Percentiles rank a stretch among this genome's conserved stretches.
phyloP scores from a whole-genome alignment of 352 stramenopile genomes.

The Phytopythium delawarense region DNA sequence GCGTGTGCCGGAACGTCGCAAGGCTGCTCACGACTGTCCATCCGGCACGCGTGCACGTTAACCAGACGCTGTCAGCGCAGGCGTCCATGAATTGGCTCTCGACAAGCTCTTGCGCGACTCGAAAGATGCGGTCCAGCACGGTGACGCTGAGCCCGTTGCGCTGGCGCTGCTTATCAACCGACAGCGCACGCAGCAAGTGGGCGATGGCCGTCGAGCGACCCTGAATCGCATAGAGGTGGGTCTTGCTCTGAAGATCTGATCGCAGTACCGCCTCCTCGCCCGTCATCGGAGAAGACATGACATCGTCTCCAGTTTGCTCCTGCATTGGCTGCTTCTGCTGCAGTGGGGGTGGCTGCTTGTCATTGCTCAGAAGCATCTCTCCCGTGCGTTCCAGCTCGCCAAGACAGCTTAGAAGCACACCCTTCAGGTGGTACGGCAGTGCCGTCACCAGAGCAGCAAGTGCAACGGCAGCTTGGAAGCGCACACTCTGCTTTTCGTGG shows the following conservation, averaged over 20 bases:
- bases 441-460: conserved; percentile 59
- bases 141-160: conserved; percentile 42
- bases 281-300: background rate
- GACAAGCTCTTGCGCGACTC: conserved; percentile 65
- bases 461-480: conserved; percentile 61
- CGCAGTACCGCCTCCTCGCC: background rate
- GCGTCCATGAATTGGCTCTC: conserved; percentile 76
- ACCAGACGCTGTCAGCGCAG: conserved; percentile 78
- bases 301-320: background rate
- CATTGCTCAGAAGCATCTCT: conserved; percentile 18
- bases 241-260: conserved; percentile 49
- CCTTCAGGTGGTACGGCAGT: conserved; percentile 60
- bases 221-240: conserved; percentile 73
- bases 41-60: conserved; percentile 81
- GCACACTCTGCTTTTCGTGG: conserved; percentile 75
- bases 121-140: conserved; percentile 59
- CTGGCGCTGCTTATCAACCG: conserved; percentile 26
- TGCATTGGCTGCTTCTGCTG: background rate
- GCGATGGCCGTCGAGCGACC: conserved; percentile 61
- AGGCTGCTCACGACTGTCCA: conserved; percentile 78
- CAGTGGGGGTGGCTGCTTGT: background rate
- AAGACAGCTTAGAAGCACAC: conserved; percentile 38
- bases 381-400: conserved; percentile 32
- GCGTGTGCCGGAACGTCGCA: conserved; percentile 54
- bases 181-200: conserved; percentile 54